Evolutionary conservation across 208 protist genomes (phyloP), one percentile per base, ranked within the genome.

Genomic region (Plasmodiophora brassicae): DNA sequence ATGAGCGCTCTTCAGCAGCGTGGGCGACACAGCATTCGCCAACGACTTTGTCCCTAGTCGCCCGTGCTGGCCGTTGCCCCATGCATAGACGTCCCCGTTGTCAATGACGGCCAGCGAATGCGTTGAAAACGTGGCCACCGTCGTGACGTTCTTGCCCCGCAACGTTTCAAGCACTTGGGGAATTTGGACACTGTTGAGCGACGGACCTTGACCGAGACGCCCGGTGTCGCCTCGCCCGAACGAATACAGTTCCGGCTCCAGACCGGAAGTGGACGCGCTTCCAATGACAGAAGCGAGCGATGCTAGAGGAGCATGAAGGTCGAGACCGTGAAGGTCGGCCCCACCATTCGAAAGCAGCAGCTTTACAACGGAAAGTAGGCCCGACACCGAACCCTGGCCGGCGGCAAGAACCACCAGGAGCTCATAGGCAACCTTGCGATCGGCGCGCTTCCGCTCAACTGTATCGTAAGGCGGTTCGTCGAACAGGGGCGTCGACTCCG

Each of bases 31-130:
- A 5, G 65, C 65, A 32, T 78, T 78, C 5, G 65, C 65, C 20
- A 78, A 32, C 10, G 65, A 78, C 41, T 78, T 78, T 8, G 65
- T 78, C 41, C 65, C 65, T 5, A 78, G n/a, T 8, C 65, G 5
- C 20, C 65, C 65, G 65, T 78, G 65, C 41, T 78, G 65, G 32
- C 65, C 65, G 41, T 78, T 78, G 32, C 65, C 65, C 65, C 65
- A 78, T 5, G 65, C 65, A 78, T 78, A 78, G 41, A 78, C 65
- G n/a, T 78, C 65, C 20, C 65, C 65, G 10, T n/a, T 44, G 41
- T 78, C n/a, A 14, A 38, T 36, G 5, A 78, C 41, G 32, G 65
- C 65, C n/a, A 78, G 65, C 5, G 65, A 78, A 78, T 78, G 65
- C n/a, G 65, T 78, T 5, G 65, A 78, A 78, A 78, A 78, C n/a